Evolutionary conservation across 345 rosid species (phyloP).

Genomic region (Populus tremula): DNA sequence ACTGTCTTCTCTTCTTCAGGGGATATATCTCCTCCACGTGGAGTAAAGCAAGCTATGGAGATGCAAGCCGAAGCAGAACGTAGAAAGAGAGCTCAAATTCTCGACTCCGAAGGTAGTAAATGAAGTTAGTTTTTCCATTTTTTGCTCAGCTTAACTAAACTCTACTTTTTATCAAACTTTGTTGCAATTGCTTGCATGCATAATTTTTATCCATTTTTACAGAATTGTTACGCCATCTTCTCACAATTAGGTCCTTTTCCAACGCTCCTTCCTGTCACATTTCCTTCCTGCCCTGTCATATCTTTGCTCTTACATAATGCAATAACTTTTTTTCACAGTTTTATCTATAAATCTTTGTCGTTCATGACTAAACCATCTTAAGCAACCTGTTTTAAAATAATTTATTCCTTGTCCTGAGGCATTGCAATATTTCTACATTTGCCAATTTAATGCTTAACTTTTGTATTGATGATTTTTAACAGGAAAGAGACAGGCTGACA

Average conservation of each 20-base stretch:
- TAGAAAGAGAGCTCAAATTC: slow-evolving; percentile 86
- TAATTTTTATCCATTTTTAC: background rate
- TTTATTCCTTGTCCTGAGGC: background rate
- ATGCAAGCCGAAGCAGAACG: slow-evolving; percentile 99
- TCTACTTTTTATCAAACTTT: background rate
- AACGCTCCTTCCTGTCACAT: background rate
- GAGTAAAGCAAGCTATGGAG: slow-evolving; percentile 95
- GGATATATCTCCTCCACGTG: slow-evolving; percentile 95
- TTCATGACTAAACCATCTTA: background rate
- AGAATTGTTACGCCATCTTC: background rate
- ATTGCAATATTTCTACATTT: slow-evolving; percentile 3
- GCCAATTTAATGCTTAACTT: background rate
- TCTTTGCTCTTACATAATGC: background rate
- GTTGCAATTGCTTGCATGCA: background rate
- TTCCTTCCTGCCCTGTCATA: background rate
- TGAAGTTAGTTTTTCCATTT: background rate
- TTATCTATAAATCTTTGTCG: background rate
- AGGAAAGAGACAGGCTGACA: slow-evolving; percentile 69
- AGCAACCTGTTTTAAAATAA: background rate
- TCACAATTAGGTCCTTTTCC: background rate
- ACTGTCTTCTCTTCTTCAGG: slow-evolving; percentile 42
- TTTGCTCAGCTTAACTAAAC: background rate
- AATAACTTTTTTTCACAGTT: background rate
- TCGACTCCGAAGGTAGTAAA: slow-evolving; percentile 71
- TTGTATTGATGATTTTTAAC: slow-evolving; percentile 7